Conservation (phyloP, 495 filamentous ascomycete species). For the Pseudoneurospora amorphoporcata region DNA sequence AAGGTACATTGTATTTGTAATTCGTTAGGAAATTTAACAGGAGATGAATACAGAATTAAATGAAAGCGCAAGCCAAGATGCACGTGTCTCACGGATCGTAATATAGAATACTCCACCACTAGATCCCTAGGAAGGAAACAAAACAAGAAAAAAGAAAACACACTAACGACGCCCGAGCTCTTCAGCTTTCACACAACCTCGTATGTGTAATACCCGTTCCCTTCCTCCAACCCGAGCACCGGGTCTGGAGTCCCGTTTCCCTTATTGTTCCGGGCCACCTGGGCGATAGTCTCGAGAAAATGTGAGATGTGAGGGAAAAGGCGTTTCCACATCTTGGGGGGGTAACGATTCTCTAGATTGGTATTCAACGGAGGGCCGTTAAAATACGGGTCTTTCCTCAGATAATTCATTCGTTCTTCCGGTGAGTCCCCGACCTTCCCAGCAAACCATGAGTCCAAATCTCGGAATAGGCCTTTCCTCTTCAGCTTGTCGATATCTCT, state of each 20-base stretch:
- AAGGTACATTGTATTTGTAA: no score
- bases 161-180: no score
- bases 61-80: neutral
- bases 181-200: neutral
- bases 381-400: neutral
- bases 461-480: neutral
- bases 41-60: neutral
- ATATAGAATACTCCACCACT: neutral
- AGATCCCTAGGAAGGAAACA: neutral
- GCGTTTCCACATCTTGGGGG: neutral
- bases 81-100: neutral
- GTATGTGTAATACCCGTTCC: neutral
- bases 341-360: neutral
- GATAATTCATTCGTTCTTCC: neutral
- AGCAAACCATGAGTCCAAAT: neutral
- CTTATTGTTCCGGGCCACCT: neutral
- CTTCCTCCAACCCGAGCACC: neutral
- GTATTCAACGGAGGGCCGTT: neutral
- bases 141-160: neutral
- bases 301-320: neutral
- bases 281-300: neutral
- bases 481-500: neutral
- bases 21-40: neutral
- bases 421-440: neutral
- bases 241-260: neutral